A percentile compares a stretch with the other conserved stretches of the same genome.
Evolutionary conservation across 2,329 filamentous ascomycete species (phyloP).

Genomic region (Scorias spongiosa): DNA sequence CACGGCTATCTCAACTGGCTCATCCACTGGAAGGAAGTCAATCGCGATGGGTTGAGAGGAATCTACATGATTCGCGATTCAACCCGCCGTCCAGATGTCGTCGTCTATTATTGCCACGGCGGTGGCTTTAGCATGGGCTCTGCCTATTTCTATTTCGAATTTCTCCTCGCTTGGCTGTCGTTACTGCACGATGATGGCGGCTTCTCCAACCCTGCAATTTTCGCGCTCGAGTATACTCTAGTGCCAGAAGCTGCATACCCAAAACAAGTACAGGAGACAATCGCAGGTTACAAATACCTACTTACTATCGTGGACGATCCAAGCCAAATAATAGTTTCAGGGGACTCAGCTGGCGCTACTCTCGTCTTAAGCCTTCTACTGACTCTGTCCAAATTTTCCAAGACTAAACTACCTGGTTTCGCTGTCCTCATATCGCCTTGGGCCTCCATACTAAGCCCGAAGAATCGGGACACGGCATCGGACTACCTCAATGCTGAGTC

Average conservation of each 20-base stretch:
- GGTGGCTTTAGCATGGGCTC: constrained; percentile 78
- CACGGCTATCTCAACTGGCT: constrained; percentile 51
- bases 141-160: constrained; percentile 71
- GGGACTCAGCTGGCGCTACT: constrained; percentile 67
- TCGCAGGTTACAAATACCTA: constrained; percentile 57
- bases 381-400: constrained; percentile 40
- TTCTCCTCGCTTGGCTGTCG: constrained; percentile 56
- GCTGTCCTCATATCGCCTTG: constrained; percentile 68
- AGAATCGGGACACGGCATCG: constrained; percentile 52
- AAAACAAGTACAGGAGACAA: constrained; percentile 53
- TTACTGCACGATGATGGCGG: constrained; percentile 45
- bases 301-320: constrained; percentile 43
- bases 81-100: constrained; percentile 50
- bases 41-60: constrained; percentile 34
- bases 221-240: constrained; percentile 66
- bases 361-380: constrained; percentile 59
- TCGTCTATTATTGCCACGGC: constrained; percentile 71
- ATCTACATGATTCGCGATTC: constrained; percentile 55
- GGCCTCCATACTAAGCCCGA: constrained; percentile 54
- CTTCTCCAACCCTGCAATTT: constrained; percentile 62
- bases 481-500: constrained; percentile 59
- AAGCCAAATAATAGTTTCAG: constrained; percentile 52
- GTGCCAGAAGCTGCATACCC: constrained; percentile 62
- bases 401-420: constrained; percentile 38
- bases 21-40: constrained; percentile 47